Evolutionary conservation across 768 basidiomycete species (phyloP).

Genomic region (Strobilomyces dryophilus): DNA sequence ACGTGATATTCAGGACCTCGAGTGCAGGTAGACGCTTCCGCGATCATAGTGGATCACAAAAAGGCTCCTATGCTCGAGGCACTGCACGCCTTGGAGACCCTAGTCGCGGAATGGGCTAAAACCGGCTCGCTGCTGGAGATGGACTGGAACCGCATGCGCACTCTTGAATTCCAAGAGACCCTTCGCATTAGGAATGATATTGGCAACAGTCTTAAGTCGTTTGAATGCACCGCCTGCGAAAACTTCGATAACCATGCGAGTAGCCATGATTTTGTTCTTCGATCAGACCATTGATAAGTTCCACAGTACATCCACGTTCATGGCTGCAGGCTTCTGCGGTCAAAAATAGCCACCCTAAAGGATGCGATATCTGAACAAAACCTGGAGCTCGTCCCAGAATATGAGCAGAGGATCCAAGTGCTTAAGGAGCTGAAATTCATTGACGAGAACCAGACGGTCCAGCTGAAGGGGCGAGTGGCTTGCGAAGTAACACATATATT

Average conservation of each 20-base stretch:
- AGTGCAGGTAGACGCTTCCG: slow-evolving; percentile 62
- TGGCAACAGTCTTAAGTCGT: slow-evolving; percentile 37
- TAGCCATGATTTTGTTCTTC: slow-evolving; percentile 9
- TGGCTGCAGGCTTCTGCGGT: slow-evolving; percentile 65
- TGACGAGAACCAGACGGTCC: slow-evolving; percentile 91
- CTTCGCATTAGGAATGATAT: slow-evolving; percentile 57
- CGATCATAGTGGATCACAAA: slow-evolving; percentile 61
- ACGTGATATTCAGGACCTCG: neutral
- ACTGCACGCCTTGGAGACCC: slow-evolving; percentile 42
- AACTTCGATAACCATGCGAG: slow-evolving; percentile 77
- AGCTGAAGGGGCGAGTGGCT: slow-evolving; percentile 94
- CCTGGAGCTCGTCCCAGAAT: slow-evolving; percentile 93
- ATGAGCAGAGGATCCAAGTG: slow-evolving; percentile 90
- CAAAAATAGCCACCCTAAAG: slow-evolving; percentile 74
- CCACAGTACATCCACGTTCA: slow-evolving; percentile 74
- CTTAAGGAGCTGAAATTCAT: slow-evolving; percentile 90
- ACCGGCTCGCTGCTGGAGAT: slow-evolving; percentile 58
- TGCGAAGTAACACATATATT: slow-evolving; percentile 67
- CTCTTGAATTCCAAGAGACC: slow-evolving; percentile 89
- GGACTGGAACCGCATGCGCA: slow-evolving; percentile 78
- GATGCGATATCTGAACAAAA: slow-evolving; percentile 94
- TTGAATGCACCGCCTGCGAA: slow-evolving; percentile 54
- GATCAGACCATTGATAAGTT: slow-evolving; percentile 8
- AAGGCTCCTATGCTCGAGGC: slow-evolving; percentile 61
- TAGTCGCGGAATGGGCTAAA: slow-evolving; percentile 57